A percentile compares a stretch with the other conserved stretches of the same genome.
phyloP scores from a whole-genome alignment of 2,329 filamentous ascomycete species.

The Nemania sp. region DNA sequence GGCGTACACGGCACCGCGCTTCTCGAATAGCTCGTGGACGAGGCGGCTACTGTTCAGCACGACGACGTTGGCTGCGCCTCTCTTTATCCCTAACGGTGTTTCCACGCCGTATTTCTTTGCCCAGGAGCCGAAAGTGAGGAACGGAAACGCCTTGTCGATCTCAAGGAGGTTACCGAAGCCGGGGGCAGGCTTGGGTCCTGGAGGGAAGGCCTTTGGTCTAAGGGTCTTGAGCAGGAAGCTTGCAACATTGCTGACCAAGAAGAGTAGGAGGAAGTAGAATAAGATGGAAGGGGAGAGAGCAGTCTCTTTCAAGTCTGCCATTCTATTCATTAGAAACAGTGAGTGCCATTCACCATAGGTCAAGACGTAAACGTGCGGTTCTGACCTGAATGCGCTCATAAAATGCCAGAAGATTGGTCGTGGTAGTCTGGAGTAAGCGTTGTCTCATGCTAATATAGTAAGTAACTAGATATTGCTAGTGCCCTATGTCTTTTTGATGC shows the following conservation, averaged over 20 bases:
- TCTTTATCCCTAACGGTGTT: conserved; percentile 11
- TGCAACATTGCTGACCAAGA: background rate
- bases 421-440: too few relatives aligned
- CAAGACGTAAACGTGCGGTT: background rate
- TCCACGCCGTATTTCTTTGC: conserved; percentile 2
- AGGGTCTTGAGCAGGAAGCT: conserved; percentile 5
- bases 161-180: conserved; percentile 4
- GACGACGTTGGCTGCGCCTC: background rate
- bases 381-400: too few relatives aligned
- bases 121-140: conserved; percentile 1
- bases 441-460: too few relatives aligned
- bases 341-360: too few relatives aligned
- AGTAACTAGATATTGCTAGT: too few relatives aligned
- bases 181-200: background rate
- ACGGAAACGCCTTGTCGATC: conserved; percentile 1
- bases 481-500: too few relatives aligned
- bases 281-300: background rate
- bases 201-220: conserved; percentile 7
- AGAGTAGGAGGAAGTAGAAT: background rate
- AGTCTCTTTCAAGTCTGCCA: background rate
- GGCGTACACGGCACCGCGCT: background rate
- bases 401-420: too few relatives aligned
- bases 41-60: conserved; percentile 13
- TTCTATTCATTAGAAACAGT: background rate
- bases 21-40: conserved; percentile 7